These are phyloP conservation scores for Phaseolus lunatus DNA, from an alignment of 306 rosid genomes.

Conservation along the genomic window DNA sequence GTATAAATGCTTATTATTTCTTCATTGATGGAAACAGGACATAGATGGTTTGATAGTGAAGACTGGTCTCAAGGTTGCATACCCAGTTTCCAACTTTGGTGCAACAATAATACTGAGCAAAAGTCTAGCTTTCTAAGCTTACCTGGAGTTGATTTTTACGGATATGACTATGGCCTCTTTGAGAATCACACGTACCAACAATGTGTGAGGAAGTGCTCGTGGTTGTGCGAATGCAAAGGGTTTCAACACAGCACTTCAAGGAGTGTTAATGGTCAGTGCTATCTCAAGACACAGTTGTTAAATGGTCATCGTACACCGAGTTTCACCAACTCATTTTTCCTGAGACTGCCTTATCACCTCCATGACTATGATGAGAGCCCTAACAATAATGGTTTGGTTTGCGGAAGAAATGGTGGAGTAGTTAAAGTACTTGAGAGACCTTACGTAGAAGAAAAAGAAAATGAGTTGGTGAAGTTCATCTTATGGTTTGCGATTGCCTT, in stretches of 20 bases:
- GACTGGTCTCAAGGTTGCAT: too few species aligned
- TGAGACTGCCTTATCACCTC: not conserved
- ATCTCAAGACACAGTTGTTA: slow-evolving; percentile 26
- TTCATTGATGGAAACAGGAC: too few species aligned
- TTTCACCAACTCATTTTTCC: not conserved
- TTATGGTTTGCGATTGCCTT: slow-evolving; percentile 35
- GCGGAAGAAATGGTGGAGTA: not conserved
- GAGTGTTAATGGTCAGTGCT: not conserved
- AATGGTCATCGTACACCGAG: not conserved
- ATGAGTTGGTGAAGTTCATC: slow-evolving; percentile 24
- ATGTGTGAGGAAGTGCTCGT: slow-evolving; percentile 5
- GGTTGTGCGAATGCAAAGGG: slow-evolving; percentile 12
- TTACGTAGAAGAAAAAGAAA: not conserved
- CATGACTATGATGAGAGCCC: not conserved
- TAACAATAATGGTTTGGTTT: not conserved
- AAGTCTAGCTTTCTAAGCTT: slow-evolving; percentile 14
- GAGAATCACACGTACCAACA: not conserved
- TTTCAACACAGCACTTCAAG: not conserved
- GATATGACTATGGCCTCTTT: not conserved
- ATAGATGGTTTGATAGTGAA: too few species aligned
- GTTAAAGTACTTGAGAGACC: not conserved
- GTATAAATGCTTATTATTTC: too few species aligned
- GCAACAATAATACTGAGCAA: not conserved
- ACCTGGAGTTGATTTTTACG: slow-evolving; percentile 3
- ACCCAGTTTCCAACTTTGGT: too few species aligned